Base-by-base conservation (phyloP, 1,284 basidiomycete species). In the Apiotrichum mycotoxinovorans region DNA sequence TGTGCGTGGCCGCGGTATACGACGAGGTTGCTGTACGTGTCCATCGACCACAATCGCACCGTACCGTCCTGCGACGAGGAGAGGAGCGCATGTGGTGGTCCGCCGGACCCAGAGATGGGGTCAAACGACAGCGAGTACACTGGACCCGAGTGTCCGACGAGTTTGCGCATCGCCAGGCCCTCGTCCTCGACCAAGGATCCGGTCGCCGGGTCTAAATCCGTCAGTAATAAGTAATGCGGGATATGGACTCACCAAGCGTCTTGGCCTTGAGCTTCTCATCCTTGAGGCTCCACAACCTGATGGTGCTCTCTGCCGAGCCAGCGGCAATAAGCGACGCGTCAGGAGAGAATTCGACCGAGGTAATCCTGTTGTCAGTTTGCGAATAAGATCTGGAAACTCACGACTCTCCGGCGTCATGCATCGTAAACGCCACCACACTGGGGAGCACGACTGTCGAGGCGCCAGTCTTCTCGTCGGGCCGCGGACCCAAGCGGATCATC, bases 71-170 rank as follows among this genome's bases (percentile, higher is more conserved):
- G 91, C n/a, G 92, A 96, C 2, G 87, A 84, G 23, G 93, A 96
- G 25, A 99, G 82, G 7, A 99, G 83, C 69, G 92, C 88, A 70
- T 85, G 86, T 0, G 96, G 94, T 3, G 92, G 83, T 3, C 83
- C 83, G 22, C 90, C 87, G 17, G 93, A 91, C 4, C 96, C 95
- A 57, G 85, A 84, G 1, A 91, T 76, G 1, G 94, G 92, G 72
- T 98, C 96, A 70, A 98, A 99, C 9, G 88, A 86, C 17, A 98
- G 83, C 2, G 90, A 87, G 74, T 98, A 98, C 27, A 98, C 92
- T 20, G 96, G 92, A 2, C 91, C 96, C 60, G 91, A 95, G 74
- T 99, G 96, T 1, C 93, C 96, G 52, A 98, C 87, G 15, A 99
- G 83, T 78, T 97, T 97, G 35, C 94, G 87, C 26, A 92, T 91